Evolutionary conservation across 768 basidiomycete genomes (phyloP).

Genomic region (Hemileccinum impolitum): DNA sequence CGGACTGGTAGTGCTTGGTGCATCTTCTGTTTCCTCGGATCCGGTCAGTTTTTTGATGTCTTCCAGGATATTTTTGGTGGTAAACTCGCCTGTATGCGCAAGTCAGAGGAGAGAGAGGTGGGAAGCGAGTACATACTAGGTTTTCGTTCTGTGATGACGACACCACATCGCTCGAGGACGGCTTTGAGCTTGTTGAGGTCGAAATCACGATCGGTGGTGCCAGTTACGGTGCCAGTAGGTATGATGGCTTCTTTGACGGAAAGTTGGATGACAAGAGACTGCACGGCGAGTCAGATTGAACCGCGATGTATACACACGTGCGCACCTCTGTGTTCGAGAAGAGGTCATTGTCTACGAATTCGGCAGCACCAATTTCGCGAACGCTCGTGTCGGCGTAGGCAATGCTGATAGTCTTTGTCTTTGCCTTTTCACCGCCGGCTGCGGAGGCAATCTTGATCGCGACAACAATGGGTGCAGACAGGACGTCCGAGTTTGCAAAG

Average conservation of each 20-base stretch:
- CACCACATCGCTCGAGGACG: constrained; percentile 85
- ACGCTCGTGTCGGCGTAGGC: constrained; percentile 91
- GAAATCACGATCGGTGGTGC: constrained; percentile 76
- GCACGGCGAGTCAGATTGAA: constrained; percentile 2
- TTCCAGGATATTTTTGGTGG: constrained; percentile 71
- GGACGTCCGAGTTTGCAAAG: constrained; percentile 76
- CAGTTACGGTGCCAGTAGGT: constrained; percentile 66
- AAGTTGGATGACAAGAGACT: constrained; percentile 94
- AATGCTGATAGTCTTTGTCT: constrained; percentile 71
- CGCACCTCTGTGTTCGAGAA: constrained; percentile 93
- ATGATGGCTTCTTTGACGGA: constrained; percentile 96
- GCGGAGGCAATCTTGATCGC: constrained; percentile 73
- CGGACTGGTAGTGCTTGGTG: constrained; percentile 13
- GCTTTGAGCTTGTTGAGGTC: constrained; percentile 85
- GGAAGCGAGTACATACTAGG: constrained; percentile 50
- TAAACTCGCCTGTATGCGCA: constrained; percentile 69
- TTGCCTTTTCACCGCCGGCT: constrained; percentile 50
- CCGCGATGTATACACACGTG: neutral
- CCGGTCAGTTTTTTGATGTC: constrained; percentile 53
- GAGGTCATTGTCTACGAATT: constrained; percentile 91
- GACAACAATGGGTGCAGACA: constrained; percentile 85
- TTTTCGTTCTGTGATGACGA: constrained; percentile 88
- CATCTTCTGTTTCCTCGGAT: constrained; percentile 27
- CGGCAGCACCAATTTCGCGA: constrained; percentile 82
- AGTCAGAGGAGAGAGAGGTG: neutral